These are phyloP conservation scores for Magnolia sinica DNA, from an alignment of 164 flowering plant species.

Conservation along the genomic window DNA sequence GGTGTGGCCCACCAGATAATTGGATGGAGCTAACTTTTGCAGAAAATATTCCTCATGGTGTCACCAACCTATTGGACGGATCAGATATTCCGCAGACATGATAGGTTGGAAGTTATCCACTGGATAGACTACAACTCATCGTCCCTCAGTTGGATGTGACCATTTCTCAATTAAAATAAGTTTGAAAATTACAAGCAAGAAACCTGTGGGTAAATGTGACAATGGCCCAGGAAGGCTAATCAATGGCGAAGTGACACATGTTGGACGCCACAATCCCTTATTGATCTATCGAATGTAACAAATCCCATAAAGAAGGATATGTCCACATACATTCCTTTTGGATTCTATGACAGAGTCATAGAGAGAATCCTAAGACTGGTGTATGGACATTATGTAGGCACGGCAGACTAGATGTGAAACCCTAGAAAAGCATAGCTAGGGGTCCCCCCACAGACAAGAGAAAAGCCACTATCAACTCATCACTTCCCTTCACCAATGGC, in stretches of 20 bases:
- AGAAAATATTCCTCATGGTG: too few relatives aligned
- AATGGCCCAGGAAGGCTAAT: too few relatives aligned
- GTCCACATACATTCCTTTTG: background rate
- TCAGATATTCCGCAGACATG: too few relatives aligned
- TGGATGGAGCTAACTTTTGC: too few relatives aligned
- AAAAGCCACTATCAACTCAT: background rate
- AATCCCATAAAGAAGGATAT: constrained; percentile 4
- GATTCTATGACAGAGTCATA: background rate
- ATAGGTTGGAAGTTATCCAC: too few relatives aligned
- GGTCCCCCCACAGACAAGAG: background rate
- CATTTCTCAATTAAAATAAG: too few relatives aligned
- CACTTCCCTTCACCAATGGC: background rate
- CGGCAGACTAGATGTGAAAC: background rate
- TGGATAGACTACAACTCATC: too few relatives aligned
- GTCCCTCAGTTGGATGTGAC: too few relatives aligned
- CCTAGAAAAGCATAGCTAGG: background rate
- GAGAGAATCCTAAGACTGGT: background rate
- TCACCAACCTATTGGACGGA: too few relatives aligned
- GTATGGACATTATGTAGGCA: background rate
- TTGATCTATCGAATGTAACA: background rate
- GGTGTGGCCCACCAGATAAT: too few relatives aligned
- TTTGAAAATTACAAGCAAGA: too few relatives aligned
- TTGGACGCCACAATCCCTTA: background rate
- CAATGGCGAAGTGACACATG: background rate
- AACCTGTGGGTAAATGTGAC: too few relatives aligned